Evolutionary conservation across 225 moss, liverwort and hornwort species (phyloP), one percentile per base, ranked within the genome.

Genomic region (Bryoerythrophyllum caledonicum): DNA sequence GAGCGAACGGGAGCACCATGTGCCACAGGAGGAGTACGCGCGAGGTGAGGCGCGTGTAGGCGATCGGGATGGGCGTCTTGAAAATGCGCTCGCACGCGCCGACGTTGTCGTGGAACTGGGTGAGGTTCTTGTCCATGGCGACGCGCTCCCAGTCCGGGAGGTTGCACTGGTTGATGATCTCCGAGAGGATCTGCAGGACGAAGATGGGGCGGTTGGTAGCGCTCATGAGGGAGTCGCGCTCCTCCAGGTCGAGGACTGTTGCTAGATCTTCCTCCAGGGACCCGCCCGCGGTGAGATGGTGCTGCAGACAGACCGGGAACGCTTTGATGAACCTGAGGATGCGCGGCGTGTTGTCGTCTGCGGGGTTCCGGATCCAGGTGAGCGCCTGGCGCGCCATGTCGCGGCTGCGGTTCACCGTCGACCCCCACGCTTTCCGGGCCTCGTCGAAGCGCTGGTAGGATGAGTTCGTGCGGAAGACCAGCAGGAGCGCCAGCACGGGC

Each of bases 381-480:
- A 88, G 74, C 2, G 85, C 73, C 53, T 95, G 93, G 32, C 95
- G 82, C 0, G 86, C 80, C 10, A 95, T 74, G 35, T 95, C 91
- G 24, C 86, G 82, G 2, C 78, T 73, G 54, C 88, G 83, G 68
- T 87, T 91, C 25, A 91, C 83, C 19, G 82, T 87, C 37, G 76
- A 83, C 10, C 87, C 88, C 93, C 95, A 95, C 0, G 86, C 87
- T 30, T 95, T 93, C 3, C 95, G 85, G 0, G 84, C 93, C 80
- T 95, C 95, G 60, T 95, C 93, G 63, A 82, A 95, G 25, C 93
- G 88, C 16, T 83, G 80, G 74, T 95, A 95, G 5, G 95, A 95
- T 7, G 93, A 85, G 74, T 93, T 89, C 1, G 93, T 95, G 46
- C 93, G 91, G 74, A 95, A 95, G n/a, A 95, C 93, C 55, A 95